These are phyloP conservation scores for Coniferiporia weirii DNA, from an alignment of 1,284 basidiomycete genomes.

Conservation along the genomic window DNA sequence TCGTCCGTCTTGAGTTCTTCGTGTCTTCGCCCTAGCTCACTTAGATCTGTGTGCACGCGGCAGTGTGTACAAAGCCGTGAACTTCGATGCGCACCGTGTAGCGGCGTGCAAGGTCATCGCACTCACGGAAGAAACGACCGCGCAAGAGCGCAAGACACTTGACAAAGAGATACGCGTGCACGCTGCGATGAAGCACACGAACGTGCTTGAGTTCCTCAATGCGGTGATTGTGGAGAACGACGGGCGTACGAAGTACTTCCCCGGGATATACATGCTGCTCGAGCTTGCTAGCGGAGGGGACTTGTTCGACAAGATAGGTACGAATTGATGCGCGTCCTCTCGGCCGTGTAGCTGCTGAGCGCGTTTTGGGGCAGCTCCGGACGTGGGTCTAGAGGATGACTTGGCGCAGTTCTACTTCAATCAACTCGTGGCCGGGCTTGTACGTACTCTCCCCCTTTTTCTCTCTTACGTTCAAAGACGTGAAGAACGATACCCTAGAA, in stretches of 20 bases:
- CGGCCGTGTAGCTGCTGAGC: background rate
- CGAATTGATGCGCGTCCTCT: constrained; percentile 17
- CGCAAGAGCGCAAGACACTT: constrained; percentile 68
- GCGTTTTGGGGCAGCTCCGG: constrained; percentile 55
- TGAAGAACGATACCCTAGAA: constrained; percentile 37
- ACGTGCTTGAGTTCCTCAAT: constrained; percentile 84
- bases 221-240: constrained; percentile 71
- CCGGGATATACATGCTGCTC: constrained; percentile 88
- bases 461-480: constrained; percentile 3
- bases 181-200: constrained; percentile 70
- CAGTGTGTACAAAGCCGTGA: constrained; percentile 80
- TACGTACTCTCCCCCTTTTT: constrained; percentile 27
- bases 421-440: constrained; percentile 81
- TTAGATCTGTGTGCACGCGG: background rate
- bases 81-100: constrained; percentile 57
- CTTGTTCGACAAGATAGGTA: constrained; percentile 97
- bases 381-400: constrained; percentile 84
- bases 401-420: constrained; percentile 89
- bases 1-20: constrained; percentile 9
- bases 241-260: constrained; percentile 52
- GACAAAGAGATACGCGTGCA: constrained; percentile 96
- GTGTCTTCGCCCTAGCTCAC: background rate
- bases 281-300: constrained; percentile 94
- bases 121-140: constrained; percentile 54
- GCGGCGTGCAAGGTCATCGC: constrained; percentile 85